Base-by-base conservation (phyloP, 495 filamentous ascomycete species). In the Penicillium canariense region DNA sequence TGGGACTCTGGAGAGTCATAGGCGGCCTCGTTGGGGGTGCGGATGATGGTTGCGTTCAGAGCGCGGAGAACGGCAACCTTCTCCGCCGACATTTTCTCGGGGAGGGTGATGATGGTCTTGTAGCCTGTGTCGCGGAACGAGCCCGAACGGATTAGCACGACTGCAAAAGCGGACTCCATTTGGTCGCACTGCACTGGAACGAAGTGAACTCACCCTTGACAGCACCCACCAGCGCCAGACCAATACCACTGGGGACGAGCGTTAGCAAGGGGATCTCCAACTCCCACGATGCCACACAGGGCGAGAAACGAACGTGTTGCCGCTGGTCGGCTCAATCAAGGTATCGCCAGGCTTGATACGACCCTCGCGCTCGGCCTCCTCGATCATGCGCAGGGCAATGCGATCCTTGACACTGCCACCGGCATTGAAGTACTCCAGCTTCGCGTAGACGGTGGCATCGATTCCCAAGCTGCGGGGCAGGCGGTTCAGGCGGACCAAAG, bases 21-120 rank as follows among this genome's bases (percentile, higher is more conserved):
- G 25, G 94, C 94, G 10, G 94, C 94, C 72, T 95, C 88, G 20
- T 96, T 97, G 23, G 94, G 95, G 1, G 94, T 99, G 44, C 94
- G 87, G 59, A 99, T 96, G 67, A 99, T 97, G 60, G 94, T 96
- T 20, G 94, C 93, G 53, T 94, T 94, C 28, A 99, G 81, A 15
- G 94, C 92, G 42, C 89, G 85, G 23, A 99, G 78, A 10, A 99
- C 94, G 2, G 91, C 84, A 11, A 99, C 95, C 69, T 99, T 99
- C 73, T 99, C 94, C 25, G 90, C 84, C 5, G 91, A 96, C 94
- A 99, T 99, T 78, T 99, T 99, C 76, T 99, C 94, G 32, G 94
- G 94, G 2, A 99, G 83, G 0, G 94, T 99, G 65, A 99, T 99
- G 71, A 99, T 97, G 14, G 90, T 94, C 71, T 93, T 94, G 75